These are phyloP conservation scores for Phytophthora pini DNA, from an alignment of 352 stramenopile genomes.

Conservation along the genomic window DNA sequence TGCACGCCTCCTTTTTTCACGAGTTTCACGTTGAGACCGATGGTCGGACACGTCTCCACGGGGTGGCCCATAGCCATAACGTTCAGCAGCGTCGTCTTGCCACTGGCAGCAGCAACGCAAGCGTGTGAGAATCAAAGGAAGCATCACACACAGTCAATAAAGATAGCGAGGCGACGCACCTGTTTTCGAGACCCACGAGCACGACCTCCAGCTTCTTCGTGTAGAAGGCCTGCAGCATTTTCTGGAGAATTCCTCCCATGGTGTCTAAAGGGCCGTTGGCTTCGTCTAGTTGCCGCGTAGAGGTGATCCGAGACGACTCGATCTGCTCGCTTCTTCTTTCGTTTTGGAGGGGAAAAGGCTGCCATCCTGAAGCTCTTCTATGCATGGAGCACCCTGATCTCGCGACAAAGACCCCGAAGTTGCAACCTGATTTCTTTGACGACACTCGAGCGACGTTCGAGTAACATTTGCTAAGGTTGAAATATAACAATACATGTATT, in stretches of 20 bases:
- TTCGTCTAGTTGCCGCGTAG: constrained; percentile 7
- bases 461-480: neutral
- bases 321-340: constrained; percentile 34
- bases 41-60: constrained; percentile 97
- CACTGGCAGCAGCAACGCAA: constrained; percentile 54
- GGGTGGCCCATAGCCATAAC: constrained; percentile 96
- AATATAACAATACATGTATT: neutral
- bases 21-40: constrained; percentile 97
- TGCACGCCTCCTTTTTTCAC: constrained; percentile 95
- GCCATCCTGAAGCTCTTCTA: constrained; percentile 15
- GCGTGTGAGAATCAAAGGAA: constrained; percentile 16
- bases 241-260: constrained; percentile 95
- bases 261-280: constrained; percentile 6
- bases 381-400: neutral
- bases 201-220: constrained; percentile 98
- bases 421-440: constrained; percentile 26
- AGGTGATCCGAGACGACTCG: constrained; percentile 30
- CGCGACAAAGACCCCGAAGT: neutral
- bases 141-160: neutral
- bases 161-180: constrained; percentile 46
- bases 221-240: constrained; percentile 96
- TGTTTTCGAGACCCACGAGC: constrained; percentile 97
- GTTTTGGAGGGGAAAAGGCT: constrained; percentile 35
- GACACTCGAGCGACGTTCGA: constrained; percentile 9
- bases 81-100: constrained; percentile 97